phyloP scores from a whole-genome alignment of 257 asterid species.

The Salvia hispanica region DNA sequence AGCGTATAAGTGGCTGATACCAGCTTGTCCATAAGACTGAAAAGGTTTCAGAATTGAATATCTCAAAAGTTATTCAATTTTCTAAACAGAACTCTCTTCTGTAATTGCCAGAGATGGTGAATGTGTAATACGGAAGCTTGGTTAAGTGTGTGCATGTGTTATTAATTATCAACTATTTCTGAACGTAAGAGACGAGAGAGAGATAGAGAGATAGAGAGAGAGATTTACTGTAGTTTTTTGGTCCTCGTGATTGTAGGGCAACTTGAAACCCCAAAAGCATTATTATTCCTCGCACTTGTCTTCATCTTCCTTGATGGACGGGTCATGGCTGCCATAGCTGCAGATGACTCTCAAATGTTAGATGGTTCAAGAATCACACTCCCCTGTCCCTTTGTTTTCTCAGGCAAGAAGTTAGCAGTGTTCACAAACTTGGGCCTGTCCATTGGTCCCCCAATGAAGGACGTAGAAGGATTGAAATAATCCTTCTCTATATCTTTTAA shows the following conservation, averaged over 20 bases:
- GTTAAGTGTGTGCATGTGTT: background rate
- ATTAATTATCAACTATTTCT: background rate
- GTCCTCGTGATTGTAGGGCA: slow-evolving; percentile 57
- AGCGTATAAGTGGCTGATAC: slow-evolving; percentile 19
- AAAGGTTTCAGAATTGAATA: slow-evolving; percentile 8
- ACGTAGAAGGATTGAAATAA: slow-evolving; percentile 25
- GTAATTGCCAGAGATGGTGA: background rate
- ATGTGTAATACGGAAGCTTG: background rate
- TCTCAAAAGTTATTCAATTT: slow-evolving; percentile 18
- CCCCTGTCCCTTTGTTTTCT: slow-evolving; percentile 34
- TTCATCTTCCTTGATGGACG: slow-evolving; percentile 34
- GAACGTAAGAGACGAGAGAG: slow-evolving; percentile 26
- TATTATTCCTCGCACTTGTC: slow-evolving; percentile 39
- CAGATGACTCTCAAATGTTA: slow-evolving; percentile 35
- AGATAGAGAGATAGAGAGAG: slow-evolving; percentile 35
- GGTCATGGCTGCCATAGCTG: slow-evolving; percentile 17
- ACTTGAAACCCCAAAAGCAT: slow-evolving; percentile 46
- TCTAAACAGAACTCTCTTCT: background rate
- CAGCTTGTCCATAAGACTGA: slow-evolving; percentile 6
- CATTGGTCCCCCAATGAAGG: slow-evolving; percentile 10
- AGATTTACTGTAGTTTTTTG: slow-evolving; percentile 35
- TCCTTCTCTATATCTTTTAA: slow-evolving; percentile 30
- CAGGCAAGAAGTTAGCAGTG: background rate
- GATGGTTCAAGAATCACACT: slow-evolving; percentile 35
- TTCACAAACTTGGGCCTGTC: background rate